A percentile compares a stretch with the other conserved stretches of the same genome.
phyloP scores from a whole-genome alignment of 202 grass and related monocot genomes.

The Zizania palustris region DNA sequence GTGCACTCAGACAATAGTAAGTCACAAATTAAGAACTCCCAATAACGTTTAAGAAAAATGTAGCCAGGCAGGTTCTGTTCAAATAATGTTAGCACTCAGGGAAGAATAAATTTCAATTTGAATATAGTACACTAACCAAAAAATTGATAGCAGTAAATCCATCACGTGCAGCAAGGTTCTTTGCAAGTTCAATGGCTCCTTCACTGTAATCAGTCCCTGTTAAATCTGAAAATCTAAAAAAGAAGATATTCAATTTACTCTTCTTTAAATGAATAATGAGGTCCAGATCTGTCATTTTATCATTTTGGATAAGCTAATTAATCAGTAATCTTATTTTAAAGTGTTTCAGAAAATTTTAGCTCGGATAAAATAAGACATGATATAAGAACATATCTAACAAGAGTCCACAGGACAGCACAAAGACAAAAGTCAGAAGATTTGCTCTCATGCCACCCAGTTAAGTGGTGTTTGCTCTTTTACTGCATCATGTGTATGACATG shows the following conservation, averaged over 20 bases:
- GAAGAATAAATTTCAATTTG: background rate
- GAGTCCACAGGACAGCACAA: background rate
- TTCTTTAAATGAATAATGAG: conserved; percentile 4
- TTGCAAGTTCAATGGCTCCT: conserved; percentile 91
- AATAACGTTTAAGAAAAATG: background rate
- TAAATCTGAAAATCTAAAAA: conserved; percentile 76
- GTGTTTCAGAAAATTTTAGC: background rate
- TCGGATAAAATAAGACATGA: background rate
- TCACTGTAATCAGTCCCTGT: conserved; percentile 98
- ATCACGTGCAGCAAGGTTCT: conserved; percentile 67
- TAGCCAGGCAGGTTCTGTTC: background rate
- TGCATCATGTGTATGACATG: too few species aligned
- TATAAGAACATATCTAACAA: background rate
- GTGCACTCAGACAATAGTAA: background rate
- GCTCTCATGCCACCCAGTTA: too few species aligned
- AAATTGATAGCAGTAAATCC: conserved; percentile 80
- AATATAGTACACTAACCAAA: conserved; percentile 61
- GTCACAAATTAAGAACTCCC: conserved; percentile 7
- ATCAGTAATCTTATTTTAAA: background rate
- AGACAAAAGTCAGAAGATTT: too few species aligned
- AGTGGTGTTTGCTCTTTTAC: too few species aligned
- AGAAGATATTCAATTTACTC: conserved; percentile 13
- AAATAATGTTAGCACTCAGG: background rate
- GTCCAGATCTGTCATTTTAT: background rate
- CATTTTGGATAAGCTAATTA: background rate